phyloP scores from a whole-genome alignment of 2,329 filamentous ascomycete genomes.

The Penicillium sp. region DNA sequence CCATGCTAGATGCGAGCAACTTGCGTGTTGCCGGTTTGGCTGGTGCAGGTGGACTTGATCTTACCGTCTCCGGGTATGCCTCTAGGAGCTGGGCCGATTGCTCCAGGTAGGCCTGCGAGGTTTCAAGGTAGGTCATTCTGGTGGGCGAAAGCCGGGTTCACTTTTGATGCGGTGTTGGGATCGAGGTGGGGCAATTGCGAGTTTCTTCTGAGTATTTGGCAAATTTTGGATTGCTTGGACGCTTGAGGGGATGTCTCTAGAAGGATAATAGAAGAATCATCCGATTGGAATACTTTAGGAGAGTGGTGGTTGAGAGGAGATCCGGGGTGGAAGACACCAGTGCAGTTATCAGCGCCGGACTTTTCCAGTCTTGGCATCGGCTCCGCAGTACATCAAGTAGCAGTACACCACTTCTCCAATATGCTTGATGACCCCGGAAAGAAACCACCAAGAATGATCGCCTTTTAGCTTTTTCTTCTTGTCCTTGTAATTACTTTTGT shows the following conservation, averaged over 20 bases:
- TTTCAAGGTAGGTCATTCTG: constrained; percentile 77
- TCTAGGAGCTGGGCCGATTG: constrained; percentile 84
- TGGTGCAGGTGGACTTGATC: constrained; percentile 27
- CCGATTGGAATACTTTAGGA: not conserved
- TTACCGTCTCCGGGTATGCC: constrained; percentile 81
- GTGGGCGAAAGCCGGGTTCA: constrained; percentile 19
- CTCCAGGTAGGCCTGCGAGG: constrained; percentile 87
- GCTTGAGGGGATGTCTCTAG: not conserved
- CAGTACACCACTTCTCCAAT: too few relatives aligned
- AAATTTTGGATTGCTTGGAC: not conserved
- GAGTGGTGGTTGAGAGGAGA: constrained; percentile 15
- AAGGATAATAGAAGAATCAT: constrained; percentile 2
- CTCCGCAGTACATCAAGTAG: not conserved
- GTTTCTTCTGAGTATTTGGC: not conserved
- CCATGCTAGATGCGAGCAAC: not conserved
- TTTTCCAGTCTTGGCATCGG: constrained; percentile 32
- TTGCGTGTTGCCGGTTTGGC: not conserved
- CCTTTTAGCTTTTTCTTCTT: too few relatives aligned
- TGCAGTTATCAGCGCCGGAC: constrained; percentile 26
- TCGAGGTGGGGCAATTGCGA: constrained; percentile 1
- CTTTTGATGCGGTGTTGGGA: constrained; percentile 11
- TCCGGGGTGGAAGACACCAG: constrained; percentile 20
- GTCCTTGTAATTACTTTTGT: too few relatives aligned
- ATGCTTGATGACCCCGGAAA: too few relatives aligned
- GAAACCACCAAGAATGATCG: too few relatives aligned